phyloP scores from a whole-genome alignment of 352 stramenopile species.

The Thalassiosira mediterranea region DNA sequence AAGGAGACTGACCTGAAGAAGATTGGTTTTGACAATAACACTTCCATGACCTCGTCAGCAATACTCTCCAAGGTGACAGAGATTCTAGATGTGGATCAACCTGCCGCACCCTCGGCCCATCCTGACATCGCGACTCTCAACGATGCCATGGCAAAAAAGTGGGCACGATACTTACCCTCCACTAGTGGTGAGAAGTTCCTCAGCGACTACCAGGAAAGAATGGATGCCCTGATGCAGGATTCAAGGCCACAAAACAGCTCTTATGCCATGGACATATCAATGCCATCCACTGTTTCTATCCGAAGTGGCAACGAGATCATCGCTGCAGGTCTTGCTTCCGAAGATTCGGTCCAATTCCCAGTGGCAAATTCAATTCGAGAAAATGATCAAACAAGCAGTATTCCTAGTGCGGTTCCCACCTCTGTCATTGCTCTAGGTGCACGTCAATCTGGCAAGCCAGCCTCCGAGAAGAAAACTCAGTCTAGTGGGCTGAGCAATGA shows the following conservation, averaged over 20 bases:
- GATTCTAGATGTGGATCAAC: not conserved
- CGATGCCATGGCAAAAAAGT: conserved; percentile 8
- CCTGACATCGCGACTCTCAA: not conserved
- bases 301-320: no score
- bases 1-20: not conserved
- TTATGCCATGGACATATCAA: not conserved
- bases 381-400: no score
- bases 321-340: no score
- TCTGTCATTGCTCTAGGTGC: no score
- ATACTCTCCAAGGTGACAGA: not conserved
- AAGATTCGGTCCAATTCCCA: no score
- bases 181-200: not conserved
- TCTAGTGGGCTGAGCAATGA: no score
- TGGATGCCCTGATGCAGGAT: not conserved
- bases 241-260: not conserved
- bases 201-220: not conserved
- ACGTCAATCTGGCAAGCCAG: no score
- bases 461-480: no score
- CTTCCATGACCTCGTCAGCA: not conserved
- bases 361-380: no score
- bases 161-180: not conserved
- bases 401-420: no score
- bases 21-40: not conserved
- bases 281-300: not conserved
- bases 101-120: not conserved